Evolutionary conservation across 2,329 filamentous ascomycete species (phyloP).

Genomic region (Apiospora kogelbergensis): DNA sequence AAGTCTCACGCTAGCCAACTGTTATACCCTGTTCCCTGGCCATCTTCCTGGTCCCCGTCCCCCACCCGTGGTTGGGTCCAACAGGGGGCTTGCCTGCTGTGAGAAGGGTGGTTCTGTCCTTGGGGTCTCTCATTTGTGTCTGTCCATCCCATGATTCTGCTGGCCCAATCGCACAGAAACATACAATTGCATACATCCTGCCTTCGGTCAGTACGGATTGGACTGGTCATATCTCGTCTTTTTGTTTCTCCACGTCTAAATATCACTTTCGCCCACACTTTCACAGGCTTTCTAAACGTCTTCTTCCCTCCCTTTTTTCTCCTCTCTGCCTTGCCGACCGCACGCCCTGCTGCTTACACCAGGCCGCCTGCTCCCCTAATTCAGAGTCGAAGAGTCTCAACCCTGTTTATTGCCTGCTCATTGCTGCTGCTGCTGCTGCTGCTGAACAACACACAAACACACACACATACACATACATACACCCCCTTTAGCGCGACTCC

Average conservation of each 20-base stretch:
- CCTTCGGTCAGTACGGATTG: slow-evolving; percentile 7
- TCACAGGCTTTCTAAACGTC: not conserved
- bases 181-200: slow-evolving; percentile 16
- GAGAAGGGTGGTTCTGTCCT: slow-evolving; percentile 10
- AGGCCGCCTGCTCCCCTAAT: not conserved
- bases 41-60: slow-evolving; percentile 2
- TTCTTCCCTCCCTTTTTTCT: not conserved
- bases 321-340: not conserved
- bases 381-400: not conserved
- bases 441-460: not conserved
- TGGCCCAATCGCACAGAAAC: slow-evolving; percentile 14
- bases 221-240: slow-evolving; percentile 15
- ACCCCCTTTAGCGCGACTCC: not conserved
- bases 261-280: slow-evolving; percentile 9
- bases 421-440: not conserved
- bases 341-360: not conserved
- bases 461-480: not conserved
- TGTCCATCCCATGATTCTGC: slow-evolving; percentile 11
- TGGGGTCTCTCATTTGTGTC: slow-evolving; percentile 12
- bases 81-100: slow-evolving; percentile 8
- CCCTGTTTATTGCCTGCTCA: not conserved
- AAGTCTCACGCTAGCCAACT: slow-evolving; percentile 10
- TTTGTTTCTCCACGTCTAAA: slow-evolving; percentile 10
- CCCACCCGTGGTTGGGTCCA: slow-evolving; percentile 15
- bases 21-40: slow-evolving; percentile 12